phyloP scores from a whole-genome alignment of 305 asterid genomes.

The Fraxinus baroniana region DNA sequence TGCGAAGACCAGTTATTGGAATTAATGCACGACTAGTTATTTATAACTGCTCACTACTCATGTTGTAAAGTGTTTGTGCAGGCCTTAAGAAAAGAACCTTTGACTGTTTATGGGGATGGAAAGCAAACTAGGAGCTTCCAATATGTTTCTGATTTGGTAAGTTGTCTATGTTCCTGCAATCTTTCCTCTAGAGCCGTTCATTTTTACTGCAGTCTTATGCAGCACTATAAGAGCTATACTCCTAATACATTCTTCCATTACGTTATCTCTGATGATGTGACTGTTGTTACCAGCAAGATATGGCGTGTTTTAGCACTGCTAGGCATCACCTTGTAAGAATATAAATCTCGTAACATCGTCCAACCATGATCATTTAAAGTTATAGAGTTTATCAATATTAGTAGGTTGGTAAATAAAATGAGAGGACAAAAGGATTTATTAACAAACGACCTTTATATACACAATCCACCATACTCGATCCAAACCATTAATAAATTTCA shows the following conservation, averaged over 20 bases:
- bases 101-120: slow-evolving; percentile 92
- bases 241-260: neutral
- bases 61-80: slow-evolving; percentile 19
- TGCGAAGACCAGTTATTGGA: neutral
- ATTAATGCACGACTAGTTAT: neutral
- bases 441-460: neutral
- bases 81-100: slow-evolving; percentile 80
- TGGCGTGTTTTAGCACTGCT: neutral
- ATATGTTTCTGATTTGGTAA: slow-evolving; percentile 84
- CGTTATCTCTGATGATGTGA: neutral
- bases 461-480: neutral
- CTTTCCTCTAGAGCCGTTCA: neutral
- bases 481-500: neutral
- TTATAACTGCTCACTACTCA: neutral
- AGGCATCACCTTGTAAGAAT: neutral
- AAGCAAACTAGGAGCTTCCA: slow-evolving; percentile 93
- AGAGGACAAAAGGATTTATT: neutral
- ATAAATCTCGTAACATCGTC: neutral
- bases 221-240: neutral
- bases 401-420: neutral
- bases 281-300: neutral
- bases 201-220: neutral
- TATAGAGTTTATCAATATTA: neutral
- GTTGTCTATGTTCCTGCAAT: neutral
- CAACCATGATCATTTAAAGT: neutral